Conservation (phyloP, 2,329 filamentous ascomycete genomes). For the Fusarium robinianum region DNA sequence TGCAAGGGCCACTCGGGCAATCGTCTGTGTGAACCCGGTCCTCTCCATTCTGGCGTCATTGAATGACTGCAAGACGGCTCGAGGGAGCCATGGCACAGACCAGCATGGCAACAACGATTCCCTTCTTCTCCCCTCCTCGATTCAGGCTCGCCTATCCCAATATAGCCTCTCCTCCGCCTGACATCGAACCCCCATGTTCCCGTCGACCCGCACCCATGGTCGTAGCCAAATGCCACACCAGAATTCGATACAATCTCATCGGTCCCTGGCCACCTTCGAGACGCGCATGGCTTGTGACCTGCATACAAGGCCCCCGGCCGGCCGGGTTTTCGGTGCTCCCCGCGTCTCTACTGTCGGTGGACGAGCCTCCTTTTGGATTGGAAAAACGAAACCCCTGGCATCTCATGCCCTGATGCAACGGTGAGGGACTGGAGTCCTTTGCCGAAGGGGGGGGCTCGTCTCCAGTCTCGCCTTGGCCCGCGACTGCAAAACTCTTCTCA, state of each 20-base stretch:
- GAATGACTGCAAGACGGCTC: slow-evolving; percentile 3
- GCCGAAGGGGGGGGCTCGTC: slow-evolving; percentile 2
- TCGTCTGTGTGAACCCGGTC: no score
- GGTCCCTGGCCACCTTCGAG: slow-evolving; percentile 27
- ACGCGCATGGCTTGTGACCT: slow-evolving; percentile 29
- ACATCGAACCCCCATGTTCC: slow-evolving; percentile 3
- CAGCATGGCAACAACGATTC: no score
- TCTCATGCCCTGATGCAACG: slow-evolving; percentile 9
- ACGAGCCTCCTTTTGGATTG: slow-evolving; percentile 29
- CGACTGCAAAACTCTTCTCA: slow-evolving; percentile 14
- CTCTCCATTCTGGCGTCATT: slow-evolving; percentile 6
- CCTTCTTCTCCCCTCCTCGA: no score
- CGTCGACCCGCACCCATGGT: background rate
- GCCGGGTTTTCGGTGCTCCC: slow-evolving; percentile 20
- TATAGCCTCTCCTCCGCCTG: background rate
- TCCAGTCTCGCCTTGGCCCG: slow-evolving; percentile 1
- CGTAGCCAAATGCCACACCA: slow-evolving; percentile 31
- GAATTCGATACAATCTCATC: slow-evolving; percentile 29
- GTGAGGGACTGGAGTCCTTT: slow-evolving; percentile 6
- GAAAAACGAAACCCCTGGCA: slow-evolving; percentile 27
- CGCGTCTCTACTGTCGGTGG: slow-evolving; percentile 28
- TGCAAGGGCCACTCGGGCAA: slow-evolving; percentile 1
- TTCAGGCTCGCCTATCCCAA: no score
- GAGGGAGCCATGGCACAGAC: no score
- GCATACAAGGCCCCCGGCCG: slow-evolving; percentile 24